Conservation (phyloP, 169 alveolate genomes). For the Eimeria tenella region DNA sequence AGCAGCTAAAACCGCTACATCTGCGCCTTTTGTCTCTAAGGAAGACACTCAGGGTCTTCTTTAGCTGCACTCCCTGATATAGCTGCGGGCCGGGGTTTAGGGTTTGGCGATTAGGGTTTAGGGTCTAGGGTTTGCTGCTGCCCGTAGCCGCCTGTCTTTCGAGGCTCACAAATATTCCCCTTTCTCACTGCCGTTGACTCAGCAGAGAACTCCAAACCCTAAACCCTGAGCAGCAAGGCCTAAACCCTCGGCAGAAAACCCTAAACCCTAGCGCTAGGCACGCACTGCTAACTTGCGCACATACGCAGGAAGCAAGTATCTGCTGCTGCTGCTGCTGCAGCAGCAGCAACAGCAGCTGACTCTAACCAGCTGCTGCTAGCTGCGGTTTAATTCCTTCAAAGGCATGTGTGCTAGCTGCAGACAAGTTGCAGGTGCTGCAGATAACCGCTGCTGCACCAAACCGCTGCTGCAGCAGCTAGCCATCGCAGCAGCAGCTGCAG, state of each 20-base stretch:
- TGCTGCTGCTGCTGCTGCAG: neutral
- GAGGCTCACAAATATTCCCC: too few species aligned
- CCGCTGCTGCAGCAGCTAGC: neutral
- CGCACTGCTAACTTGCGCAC: too few species aligned
- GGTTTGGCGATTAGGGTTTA: neutral
- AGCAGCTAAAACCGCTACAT: neutral
- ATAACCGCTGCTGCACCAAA: neutral
- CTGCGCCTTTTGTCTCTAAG: neutral
- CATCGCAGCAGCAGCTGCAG: too few species aligned
- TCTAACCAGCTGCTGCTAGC: neutral
- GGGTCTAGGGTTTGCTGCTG: neutral
- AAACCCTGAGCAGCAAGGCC: neutral
- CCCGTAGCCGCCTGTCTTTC: too few species aligned
- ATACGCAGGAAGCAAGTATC: too few species aligned
- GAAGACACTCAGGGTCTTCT: neutral
- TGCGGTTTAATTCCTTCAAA: too few species aligned
- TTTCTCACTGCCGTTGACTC: too few species aligned
- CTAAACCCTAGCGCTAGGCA: too few species aligned
- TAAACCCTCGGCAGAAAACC: too few species aligned
- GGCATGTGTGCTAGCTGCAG: too few species aligned
- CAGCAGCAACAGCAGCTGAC: neutral
- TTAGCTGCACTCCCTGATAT: neutral
- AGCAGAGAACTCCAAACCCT: neutral
- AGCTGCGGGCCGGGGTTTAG: neutral
- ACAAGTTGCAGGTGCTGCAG: neutral